Conservation (phyloP, 805 yeast genomes). For the Candida sithepensis region DNA sequence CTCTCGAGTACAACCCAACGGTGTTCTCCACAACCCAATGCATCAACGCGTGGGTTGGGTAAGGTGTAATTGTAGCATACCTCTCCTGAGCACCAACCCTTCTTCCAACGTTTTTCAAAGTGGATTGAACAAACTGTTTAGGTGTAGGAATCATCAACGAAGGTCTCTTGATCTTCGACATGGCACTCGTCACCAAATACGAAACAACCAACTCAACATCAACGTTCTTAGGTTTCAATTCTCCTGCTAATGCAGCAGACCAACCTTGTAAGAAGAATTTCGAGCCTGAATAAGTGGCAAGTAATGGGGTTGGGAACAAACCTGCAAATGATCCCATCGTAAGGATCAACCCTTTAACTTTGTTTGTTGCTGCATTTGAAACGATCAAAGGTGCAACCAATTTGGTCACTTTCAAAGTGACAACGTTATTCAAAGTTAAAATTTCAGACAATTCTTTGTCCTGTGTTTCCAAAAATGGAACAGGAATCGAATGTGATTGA, state of each 20-base stretch:
- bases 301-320: constrained; percentile 82
- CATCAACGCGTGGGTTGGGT: constrained; percentile 89
- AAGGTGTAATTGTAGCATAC: constrained; percentile 83
- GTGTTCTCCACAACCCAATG: constrained; percentile 76
- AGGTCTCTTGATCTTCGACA: constrained; percentile 87
- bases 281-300: constrained; percentile 94
- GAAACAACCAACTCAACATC: constrained; percentile 87
- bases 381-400: constrained; percentile 69
- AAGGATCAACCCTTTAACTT: constrained; percentile 68
- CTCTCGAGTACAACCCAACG: constrained; percentile 74
- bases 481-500: constrained; percentile 91
- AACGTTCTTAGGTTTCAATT: constrained; percentile 60
- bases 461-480: constrained; percentile 80
- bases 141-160: constrained; percentile 80
- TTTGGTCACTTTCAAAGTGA: constrained; percentile 81
- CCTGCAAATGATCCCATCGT: constrained; percentile 99
- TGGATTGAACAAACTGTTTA: constrained; percentile 67
- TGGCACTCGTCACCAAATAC: constrained; percentile 88
- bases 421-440: constrained; percentile 79
- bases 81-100: constrained; percentile 92
- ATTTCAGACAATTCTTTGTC: constrained; percentile 73
- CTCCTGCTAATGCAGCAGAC: constrained; percentile 87
- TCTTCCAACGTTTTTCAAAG: constrained; percentile 69
- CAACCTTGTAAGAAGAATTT: constrained; percentile 93
- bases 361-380: constrained; percentile 44